Evolutionary conservation across 2,329 filamentous ascomycete genomes (phyloP).

Genomic region (Colletotrichum spinosum): DNA sequence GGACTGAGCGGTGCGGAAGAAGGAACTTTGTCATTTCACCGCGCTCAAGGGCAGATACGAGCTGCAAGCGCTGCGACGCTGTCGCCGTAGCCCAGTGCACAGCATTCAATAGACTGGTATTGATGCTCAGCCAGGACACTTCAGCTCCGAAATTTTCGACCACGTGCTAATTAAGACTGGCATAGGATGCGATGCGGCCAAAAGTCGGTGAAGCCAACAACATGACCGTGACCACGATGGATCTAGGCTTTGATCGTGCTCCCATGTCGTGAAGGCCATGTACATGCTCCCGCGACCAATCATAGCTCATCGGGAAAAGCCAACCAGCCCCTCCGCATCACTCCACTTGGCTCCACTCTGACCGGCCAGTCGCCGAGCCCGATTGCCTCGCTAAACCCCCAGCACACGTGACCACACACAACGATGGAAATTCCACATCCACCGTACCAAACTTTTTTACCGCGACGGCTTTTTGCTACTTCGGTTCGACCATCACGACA

Average conservation of each 20-base stretch:
- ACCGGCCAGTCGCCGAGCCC: neutral
- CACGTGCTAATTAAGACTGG: too few relatives aligned
- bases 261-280: neutral
- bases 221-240: too few relatives aligned
- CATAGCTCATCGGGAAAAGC: neutral
- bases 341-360: neutral
- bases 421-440: slow-evolving; percentile 23
- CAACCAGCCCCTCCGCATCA: neutral
- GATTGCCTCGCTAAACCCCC: slow-evolving; percentile 39
- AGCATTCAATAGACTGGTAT: slow-evolving; percentile 1
- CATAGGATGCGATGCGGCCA: neutral
- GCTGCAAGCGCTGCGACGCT: slow-evolving; percentile 11
- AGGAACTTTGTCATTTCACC: neutral
- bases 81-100: neutral
- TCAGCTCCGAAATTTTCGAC: too few relatives aligned
- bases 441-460: slow-evolving; percentile 28
- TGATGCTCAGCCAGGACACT: too few relatives aligned
- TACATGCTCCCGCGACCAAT: slow-evolving; percentile 1
- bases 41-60: slow-evolving; percentile 19
- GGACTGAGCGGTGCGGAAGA: slow-evolving; percentile 6
- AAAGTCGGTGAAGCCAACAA: slow-evolving; percentile 23
- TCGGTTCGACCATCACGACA: slow-evolving; percentile 44
- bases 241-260: neutral
- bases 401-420: slow-evolving; percentile 44
- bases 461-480: slow-evolving; percentile 21